A percentile compares a stretch with the other conserved stretches of the same genome.
Conservation (phyloP, 805 yeast species). For the Grigorovia humatica region DNA sequence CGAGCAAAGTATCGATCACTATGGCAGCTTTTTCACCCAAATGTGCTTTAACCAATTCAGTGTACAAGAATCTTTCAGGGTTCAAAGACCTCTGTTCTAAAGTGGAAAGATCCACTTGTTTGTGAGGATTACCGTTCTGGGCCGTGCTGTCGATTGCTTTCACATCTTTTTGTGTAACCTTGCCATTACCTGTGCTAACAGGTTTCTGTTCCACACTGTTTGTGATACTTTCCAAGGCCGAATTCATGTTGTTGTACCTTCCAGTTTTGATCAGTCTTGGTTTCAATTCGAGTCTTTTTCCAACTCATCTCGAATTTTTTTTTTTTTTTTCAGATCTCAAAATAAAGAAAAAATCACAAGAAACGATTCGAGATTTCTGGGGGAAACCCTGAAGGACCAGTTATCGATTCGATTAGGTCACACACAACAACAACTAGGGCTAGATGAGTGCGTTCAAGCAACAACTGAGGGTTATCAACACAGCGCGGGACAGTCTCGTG, state of each 20-base stretch:
- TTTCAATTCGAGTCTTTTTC: background rate
- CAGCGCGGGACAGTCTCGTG: slow-evolving; percentile 29
- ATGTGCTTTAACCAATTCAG: slow-evolving; percentile 41
- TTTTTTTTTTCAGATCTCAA: background rate
- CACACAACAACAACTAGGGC: background rate
- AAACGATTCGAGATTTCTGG: background rate
- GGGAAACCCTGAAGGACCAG: too few relatives aligned
- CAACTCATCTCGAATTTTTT: background rate
- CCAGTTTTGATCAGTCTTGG: background rate
- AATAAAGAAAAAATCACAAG: background rate
- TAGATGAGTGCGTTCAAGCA: background rate
- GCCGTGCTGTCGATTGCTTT: background rate
- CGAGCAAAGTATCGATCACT: slow-evolving; percentile 48
- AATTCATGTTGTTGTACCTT: background rate
- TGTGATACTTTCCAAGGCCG: slow-evolving; percentile 1
- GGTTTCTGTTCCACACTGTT: slow-evolving; percentile 3
- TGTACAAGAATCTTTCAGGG: slow-evolving; percentile 50
- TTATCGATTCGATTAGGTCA: background rate
- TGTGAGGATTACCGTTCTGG: background rate
- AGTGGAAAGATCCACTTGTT: slow-evolving; percentile 14
- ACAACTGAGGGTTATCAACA: background rate
- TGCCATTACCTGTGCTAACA: background rate
- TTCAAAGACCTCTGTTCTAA: slow-evolving; percentile 43
- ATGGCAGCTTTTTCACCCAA: slow-evolving; percentile 68
- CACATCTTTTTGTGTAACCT: background rate